A percentile compares a stretch with the other conserved stretches of the same genome.
Conservation (phyloP, 140 eudicot genomes). For the Bidens hawaiensis region DNA sequence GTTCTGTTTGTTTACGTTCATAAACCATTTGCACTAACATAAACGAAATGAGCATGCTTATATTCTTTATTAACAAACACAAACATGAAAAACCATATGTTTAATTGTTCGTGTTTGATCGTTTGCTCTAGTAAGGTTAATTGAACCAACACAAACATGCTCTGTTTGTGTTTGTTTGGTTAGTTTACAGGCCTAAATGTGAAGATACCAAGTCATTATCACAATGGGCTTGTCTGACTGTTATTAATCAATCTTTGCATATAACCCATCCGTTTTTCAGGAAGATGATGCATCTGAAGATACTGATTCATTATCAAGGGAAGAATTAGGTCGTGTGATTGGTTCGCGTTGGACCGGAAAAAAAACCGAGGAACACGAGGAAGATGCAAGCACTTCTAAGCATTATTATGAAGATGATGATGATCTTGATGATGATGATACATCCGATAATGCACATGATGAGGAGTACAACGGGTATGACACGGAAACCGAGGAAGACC, state of each 20-base stretch:
- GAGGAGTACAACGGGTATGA: constrained; percentile 68
- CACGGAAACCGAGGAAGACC: constrained; percentile 68
- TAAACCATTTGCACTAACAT: too few species aligned
- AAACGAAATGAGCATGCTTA: too few species aligned
- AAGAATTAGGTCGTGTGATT: constrained; percentile 86
- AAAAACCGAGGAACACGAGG: constrained; percentile 47
- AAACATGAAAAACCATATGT: too few species aligned
- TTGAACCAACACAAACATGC: too few species aligned
- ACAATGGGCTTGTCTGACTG: background rate
- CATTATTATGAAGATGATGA: constrained; percentile 33
- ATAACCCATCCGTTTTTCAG: constrained; percentile 20
- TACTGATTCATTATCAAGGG: constrained; percentile 61
- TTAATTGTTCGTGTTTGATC: too few species aligned
- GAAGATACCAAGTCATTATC: too few species aligned
- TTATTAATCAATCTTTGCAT: background rate
- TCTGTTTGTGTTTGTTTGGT: too few species aligned
- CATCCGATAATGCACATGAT: constrained; percentile 34
- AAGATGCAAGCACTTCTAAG: constrained; percentile 28
- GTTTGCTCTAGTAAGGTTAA: too few species aligned
- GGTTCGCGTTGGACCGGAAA: constrained; percentile 99
- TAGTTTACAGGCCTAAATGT: too few species aligned
- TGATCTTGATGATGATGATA: constrained; percentile 26
- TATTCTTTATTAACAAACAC: too few species aligned
- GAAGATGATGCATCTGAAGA: constrained; percentile 45
- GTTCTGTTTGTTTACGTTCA: too few species aligned